phyloP scores from a whole-genome alignment of 495 filamentous ascomycete species.

The Talaromyces liani region DNA sequence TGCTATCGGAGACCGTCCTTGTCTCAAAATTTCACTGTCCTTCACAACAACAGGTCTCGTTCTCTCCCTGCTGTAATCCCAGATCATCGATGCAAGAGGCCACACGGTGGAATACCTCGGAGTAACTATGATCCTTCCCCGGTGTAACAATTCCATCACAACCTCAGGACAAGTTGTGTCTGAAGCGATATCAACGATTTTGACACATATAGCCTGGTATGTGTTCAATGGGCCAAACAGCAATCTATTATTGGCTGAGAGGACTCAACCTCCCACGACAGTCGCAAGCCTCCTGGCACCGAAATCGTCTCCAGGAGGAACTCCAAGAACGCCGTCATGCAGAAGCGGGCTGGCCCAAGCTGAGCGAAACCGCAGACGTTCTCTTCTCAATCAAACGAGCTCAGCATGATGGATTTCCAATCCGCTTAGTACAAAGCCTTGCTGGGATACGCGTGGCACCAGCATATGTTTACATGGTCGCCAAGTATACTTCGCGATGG shows the following conservation, averaged over 20 bases:
- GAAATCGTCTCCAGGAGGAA: conserved; percentile 38
- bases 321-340: conserved; percentile 30
- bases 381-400: conserved; percentile 42
- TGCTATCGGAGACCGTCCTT: too few relatives aligned
- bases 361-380: conserved; percentile 46
- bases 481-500: conserved; percentile 45
- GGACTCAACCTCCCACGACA: conserved; percentile 31
- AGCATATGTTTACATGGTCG: conserved; percentile 42
- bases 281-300: conserved; percentile 36
- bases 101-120: background rate
- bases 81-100: background rate
- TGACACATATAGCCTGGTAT: background rate
- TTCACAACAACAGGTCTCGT: too few relatives aligned
- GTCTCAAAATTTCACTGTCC: too few relatives aligned
- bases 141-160: background rate
- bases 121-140: background rate
- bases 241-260: conserved; percentile 27
- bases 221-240: background rate
- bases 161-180: background rate
- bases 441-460: conserved; percentile 14
- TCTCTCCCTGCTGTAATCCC: too few relatives aligned
- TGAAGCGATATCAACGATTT: background rate
- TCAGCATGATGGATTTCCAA: conserved; percentile 27
- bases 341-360: conserved; percentile 22
- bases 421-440: conserved; percentile 25